These are phyloP conservation scores for Beauveria bassiana DNA, from an alignment of 2,329 filamentous ascomycete genomes.

Conservation along the genomic window DNA sequence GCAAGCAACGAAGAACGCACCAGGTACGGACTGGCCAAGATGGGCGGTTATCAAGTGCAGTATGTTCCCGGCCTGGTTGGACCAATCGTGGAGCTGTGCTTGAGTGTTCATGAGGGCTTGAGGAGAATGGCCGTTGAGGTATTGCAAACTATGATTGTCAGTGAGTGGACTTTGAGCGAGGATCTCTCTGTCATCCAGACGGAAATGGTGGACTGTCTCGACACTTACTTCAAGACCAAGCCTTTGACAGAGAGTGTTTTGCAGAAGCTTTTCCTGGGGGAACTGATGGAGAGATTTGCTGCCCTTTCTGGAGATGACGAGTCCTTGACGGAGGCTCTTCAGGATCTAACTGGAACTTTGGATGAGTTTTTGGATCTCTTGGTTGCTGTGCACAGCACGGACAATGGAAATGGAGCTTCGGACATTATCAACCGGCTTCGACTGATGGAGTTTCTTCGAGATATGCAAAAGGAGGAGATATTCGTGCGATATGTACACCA, in stretches of 20 bases:
- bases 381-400: conserved; percentile 77
- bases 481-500: conserved; percentile 96
- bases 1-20: conserved; percentile 69
- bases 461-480: conserved; percentile 96
- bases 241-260: conserved; percentile 79
- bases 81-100: conserved; percentile 85
- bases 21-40: conserved; percentile 70
- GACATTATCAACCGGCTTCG: conserved; percentile 82
- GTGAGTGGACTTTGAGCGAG: conserved; percentile 93
- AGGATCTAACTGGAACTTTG: conserved; percentile 72
- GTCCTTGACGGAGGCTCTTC: conserved; percentile 66
- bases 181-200: conserved; percentile 87
- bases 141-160: conserved; percentile 94
- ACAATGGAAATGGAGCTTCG: conserved; percentile 64
- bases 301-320: conserved; percentile 58
- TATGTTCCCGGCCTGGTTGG: conserved; percentile 90
- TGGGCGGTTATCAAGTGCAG: conserved; percentile 97
- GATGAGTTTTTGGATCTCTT: conserved; percentile 88
- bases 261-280: conserved; percentile 85
- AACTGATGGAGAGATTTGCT: conserved; percentile 75
- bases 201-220: conserved; percentile 91
- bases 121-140: conserved; percentile 87
- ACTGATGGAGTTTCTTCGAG: conserved; percentile 91
- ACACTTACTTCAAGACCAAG: conserved; percentile 83
- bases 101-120: conserved; percentile 90